phyloP scores from a whole-genome alignment of 495 filamentous ascomycete species.

The Aspergillus wentii region DNA sequence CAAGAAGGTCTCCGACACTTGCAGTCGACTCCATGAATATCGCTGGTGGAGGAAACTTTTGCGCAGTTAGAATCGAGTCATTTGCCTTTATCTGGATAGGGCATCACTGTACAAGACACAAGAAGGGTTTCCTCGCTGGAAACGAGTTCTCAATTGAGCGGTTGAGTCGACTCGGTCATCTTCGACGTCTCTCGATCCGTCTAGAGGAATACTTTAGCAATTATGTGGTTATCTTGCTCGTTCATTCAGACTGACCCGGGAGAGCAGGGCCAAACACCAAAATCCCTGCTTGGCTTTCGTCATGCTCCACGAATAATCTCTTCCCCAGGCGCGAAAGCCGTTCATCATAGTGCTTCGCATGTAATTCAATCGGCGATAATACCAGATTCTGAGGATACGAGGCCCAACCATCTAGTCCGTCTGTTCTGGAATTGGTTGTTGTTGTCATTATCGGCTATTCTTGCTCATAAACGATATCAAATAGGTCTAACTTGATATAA shows the following conservation, averaged over 20 bases:
- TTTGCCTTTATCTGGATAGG: background rate
- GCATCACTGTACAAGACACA: background rate
- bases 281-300: background rate
- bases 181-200: background rate
- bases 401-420: background rate
- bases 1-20: background rate
- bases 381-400: background rate
- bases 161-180: background rate
- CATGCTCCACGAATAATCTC: background rate
- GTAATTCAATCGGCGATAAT: background rate
- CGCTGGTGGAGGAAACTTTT: constrained; percentile 1
- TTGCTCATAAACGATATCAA: background rate
- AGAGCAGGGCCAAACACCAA: background rate
- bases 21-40: constrained; percentile 1
- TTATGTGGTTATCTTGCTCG: background rate
- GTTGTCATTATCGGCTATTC: background rate
- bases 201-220: no score
- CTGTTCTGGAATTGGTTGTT: background rate
- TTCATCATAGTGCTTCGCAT: background rate
- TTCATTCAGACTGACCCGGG: background rate
- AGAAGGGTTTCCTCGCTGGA: background rate
- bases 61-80: background rate
- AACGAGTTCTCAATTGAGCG: background rate
- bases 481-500: background rate
- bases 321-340: background rate